Conservation (phyloP, 352 stramenopile species). For the Aphanomyces stellatus region DNA sequence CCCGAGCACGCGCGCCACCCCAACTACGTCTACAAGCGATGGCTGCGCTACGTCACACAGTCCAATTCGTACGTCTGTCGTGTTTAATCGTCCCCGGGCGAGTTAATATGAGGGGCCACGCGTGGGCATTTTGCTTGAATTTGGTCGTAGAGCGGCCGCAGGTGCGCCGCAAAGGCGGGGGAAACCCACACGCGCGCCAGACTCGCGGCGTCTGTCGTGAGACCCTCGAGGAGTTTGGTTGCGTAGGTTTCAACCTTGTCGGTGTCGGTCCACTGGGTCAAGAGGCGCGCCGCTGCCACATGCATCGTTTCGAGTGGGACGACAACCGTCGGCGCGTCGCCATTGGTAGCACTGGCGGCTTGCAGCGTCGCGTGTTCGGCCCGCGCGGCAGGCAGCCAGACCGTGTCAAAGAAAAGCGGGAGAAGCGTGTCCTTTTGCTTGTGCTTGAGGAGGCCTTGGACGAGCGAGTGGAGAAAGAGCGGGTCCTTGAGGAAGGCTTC, state of each 20-base stretch:
- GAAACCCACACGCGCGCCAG: not conserved
- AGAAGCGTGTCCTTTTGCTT: not conserved
- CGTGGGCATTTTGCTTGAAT: not conserved
- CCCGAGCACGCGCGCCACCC: conserved; percentile 90
- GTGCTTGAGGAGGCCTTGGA: not conserved
- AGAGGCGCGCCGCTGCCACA: not conserved
- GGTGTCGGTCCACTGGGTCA: not conserved
- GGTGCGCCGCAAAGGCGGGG: not conserved
- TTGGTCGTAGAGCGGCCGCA: not conserved
- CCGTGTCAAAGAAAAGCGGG: not conserved
- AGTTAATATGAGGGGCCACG: not conserved
- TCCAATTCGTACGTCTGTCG: conserved; percentile 96
- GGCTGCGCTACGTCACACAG: conserved; percentile 99
- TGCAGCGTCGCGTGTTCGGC: not conserved
- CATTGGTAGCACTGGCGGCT: too few species aligned
- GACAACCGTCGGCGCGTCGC: not conserved
- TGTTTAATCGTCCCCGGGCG: conserved; percentile 88
- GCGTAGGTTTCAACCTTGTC: not conserved
- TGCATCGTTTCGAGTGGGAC: not conserved
- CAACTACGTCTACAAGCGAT: conserved; percentile 98
- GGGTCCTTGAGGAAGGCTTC: not conserved
- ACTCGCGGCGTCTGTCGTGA: not conserved
- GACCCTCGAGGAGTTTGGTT: not conserved
- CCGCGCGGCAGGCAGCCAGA: not conserved
- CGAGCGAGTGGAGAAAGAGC: not conserved